Percentiles rank a stretch among this genome's conserved stretches.
Conservation (phyloP, 1,139 yeast genomes). For the Barnettozyma hawaiiensis region DNA sequence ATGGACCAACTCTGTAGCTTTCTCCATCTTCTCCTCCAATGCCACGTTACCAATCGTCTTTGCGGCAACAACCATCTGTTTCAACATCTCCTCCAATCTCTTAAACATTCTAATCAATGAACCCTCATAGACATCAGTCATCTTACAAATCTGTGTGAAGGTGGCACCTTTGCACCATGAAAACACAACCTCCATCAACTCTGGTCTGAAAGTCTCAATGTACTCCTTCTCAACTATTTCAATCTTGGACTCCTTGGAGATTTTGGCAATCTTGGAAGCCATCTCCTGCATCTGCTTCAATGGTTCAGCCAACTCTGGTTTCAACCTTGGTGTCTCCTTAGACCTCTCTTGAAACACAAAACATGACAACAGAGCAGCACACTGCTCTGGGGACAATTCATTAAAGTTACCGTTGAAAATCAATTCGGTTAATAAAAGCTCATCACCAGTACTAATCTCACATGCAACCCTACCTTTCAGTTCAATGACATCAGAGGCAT, state of each 20-base stretch:
- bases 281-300: constrained; percentile 79
- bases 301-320: constrained; percentile 87
- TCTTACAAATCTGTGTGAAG: constrained; percentile 93
- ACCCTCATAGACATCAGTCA: constrained; percentile 99
- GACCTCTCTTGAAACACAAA: constrained; percentile 96
- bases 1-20: constrained; percentile 77
- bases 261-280: constrained; percentile 85
- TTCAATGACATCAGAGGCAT: constrained; percentile 78
- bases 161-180: constrained; percentile 97
- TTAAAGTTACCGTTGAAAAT: constrained; percentile 93
- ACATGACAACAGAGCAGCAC: constrained; percentile 88
- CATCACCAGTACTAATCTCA: constrained; percentile 95
- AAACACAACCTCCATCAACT: constrained; percentile 92
- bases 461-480: constrained; percentile 95
- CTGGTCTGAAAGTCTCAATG: constrained; percentile 83
- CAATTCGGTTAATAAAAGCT: constrained; percentile 78
- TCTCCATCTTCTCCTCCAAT: constrained; percentile 83
- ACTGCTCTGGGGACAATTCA: constrained; percentile 80
- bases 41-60: constrained; percentile 87
- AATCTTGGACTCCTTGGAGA: constrained; percentile 81
- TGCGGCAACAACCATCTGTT: constrained; percentile 87
- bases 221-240: constrained; percentile 89
- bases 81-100: constrained; percentile 84
- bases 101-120: constrained; percentile 90
- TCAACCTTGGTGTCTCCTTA: constrained; percentile 78